Conservation (phyloP, 202 grass and related monocot species). For the Eragrostis tef region DNA sequence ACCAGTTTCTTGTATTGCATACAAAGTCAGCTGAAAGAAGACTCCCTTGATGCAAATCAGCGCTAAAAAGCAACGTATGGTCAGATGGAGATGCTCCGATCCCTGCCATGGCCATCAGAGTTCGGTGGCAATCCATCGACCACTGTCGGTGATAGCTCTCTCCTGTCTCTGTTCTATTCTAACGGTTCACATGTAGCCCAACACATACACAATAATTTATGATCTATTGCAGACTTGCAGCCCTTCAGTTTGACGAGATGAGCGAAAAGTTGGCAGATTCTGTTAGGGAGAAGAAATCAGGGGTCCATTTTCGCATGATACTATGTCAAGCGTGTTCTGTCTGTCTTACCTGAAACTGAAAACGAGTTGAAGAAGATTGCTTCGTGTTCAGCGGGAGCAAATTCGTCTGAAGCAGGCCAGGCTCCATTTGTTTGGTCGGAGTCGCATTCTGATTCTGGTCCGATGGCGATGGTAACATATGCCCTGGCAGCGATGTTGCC, state of each 20-base stretch:
- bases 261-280: conserved; percentile 24
- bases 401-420: background rate
- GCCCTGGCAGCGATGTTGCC: no score
- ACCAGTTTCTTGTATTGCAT: conserved; percentile 16
- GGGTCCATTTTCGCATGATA: no score
- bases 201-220: background rate
- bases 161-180: background rate
- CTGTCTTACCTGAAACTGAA: background rate
- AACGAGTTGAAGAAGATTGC: background rate
- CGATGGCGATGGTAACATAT: background rate
- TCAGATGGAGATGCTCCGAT: background rate
- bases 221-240: no score
- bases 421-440: no score
- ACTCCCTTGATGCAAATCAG: no score
- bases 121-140: conserved; percentile 8
- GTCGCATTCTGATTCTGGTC: conserved; percentile 1
- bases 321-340: background rate
- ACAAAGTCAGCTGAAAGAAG: background rate
- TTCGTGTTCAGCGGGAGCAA: background rate
- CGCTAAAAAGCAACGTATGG: no score
- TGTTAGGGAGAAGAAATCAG: background rate
- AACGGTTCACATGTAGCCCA: background rate
- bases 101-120: background rate
- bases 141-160: background rate
- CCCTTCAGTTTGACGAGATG: background rate